phyloP scores from a whole-genome alignment of 2,329 filamentous ascomycete species.

The Ceratocystis variospora region DNA sequence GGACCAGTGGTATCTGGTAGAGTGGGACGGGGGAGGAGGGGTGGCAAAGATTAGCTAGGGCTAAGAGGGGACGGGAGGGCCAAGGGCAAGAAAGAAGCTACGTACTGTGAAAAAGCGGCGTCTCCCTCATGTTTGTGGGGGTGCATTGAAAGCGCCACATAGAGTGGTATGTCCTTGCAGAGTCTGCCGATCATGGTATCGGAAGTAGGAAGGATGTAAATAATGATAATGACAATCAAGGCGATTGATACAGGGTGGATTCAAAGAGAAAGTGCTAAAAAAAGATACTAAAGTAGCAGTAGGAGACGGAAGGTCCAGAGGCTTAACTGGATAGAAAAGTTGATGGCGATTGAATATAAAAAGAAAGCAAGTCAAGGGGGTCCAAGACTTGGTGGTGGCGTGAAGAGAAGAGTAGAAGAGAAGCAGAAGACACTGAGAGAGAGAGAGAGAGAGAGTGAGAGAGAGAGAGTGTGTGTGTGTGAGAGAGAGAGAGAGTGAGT shows the following conservation, averaged over 20 bases:
- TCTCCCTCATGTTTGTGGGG: conserved; percentile 14
- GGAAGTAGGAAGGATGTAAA: background rate
- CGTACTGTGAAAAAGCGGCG: conserved; percentile 15
- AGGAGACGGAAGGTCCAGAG: background rate
- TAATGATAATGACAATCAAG: background rate
- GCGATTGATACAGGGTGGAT: background rate
- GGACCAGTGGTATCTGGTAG: conserved; percentile 17
- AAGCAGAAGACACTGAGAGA: background rate
- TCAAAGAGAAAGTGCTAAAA: background rate
- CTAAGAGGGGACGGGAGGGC: background rate
- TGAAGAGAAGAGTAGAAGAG: background rate
- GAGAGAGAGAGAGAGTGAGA: background rate
- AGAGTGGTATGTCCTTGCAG: conserved; percentile 10
- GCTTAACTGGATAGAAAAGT: background rate
- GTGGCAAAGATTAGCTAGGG: background rate
- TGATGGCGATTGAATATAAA: background rate
- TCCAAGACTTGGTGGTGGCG: background rate
- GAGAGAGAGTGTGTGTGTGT: too few relatives aligned
- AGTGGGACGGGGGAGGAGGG: background rate
- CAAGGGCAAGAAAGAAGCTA: background rate
- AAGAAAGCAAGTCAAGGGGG: background rate
- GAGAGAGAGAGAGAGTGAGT: background rate
- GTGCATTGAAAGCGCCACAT: conserved; percentile 18
- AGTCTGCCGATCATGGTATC: conserved; percentile 9
- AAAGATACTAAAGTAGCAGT: background rate